phyloP scores from a whole-genome alignment of 257 asterid species.

The Solanum megistacrolobum region DNA sequence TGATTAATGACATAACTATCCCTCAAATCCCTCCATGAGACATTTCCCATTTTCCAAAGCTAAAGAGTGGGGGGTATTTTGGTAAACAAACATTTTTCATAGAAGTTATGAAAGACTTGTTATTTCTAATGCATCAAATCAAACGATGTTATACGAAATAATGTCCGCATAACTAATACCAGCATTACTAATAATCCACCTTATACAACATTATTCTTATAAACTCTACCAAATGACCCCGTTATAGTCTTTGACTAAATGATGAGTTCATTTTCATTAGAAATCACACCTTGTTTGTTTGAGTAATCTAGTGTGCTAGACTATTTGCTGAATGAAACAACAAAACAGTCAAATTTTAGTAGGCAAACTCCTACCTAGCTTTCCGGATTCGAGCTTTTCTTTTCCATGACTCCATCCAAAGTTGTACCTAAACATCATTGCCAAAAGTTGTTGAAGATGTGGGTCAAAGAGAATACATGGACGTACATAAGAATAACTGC shows the following conservation, averaged over 20 bases:
- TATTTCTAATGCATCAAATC: neutral
- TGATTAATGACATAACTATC: neutral
- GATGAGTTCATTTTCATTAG: neutral
- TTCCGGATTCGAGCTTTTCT: constrained; percentile 91
- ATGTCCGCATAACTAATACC: neutral
- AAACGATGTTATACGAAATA: neutral
- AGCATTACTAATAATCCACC: neutral
- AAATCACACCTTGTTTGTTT: neutral
- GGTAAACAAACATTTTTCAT: neutral
- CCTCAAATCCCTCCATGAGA: neutral
- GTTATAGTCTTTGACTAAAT: neutral
- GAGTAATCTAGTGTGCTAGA: neutral
- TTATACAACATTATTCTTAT: neutral
- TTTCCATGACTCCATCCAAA: constrained; percentile 98
- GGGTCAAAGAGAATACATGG: neutral
- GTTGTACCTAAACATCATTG: constrained; percentile 49
- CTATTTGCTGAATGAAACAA: neutral
- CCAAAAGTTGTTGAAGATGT: neutral
- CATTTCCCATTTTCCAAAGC: neutral
- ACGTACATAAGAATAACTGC: neutral
- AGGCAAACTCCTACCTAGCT: constrained; percentile 42
- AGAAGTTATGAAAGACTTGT: neutral
- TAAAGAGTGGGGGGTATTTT: neutral
- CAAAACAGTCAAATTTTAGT: neutral
- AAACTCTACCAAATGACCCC: neutral